Evolutionary conservation across 148 eudicot genomes (phyloP).

Genomic region (Persicaria maculosa): DNA sequence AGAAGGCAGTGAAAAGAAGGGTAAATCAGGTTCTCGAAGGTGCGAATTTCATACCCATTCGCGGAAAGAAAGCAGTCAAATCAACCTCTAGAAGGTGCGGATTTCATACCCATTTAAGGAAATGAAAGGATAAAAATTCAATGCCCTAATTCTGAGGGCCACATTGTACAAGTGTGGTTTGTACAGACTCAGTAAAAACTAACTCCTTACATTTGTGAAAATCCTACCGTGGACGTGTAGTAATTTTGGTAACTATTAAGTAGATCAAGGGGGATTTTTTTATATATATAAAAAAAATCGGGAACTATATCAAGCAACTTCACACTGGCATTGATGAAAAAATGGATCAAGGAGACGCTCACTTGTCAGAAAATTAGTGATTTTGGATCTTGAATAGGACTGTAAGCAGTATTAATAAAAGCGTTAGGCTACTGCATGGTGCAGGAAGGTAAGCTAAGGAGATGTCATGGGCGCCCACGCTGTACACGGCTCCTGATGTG

Average conservation of each 20-base stretch:
- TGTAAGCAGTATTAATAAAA: conserved; percentile 33
- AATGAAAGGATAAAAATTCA: background rate
- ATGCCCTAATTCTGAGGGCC: conserved; percentile 1
- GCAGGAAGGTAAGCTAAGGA: conserved; percentile 29
- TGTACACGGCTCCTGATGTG: conserved; percentile 32
- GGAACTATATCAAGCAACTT: conserved; percentile 3
- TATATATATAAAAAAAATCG: background rate
- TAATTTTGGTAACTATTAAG: background rate
- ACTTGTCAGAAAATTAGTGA: conserved; percentile 6
- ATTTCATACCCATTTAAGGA: background rate
- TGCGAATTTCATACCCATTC: background rate
- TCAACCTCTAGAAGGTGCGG: background rate
- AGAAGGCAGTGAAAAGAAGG: background rate
- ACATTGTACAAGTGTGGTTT: conserved; percentile 6
- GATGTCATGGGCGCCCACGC: conserved; percentile 49
- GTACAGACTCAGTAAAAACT: conserved; percentile 4
- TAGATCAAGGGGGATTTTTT: background rate
- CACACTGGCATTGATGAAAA: background rate
- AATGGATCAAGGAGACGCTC: background rate
- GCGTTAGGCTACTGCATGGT: conserved; percentile 24
- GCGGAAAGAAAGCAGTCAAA: background rate
- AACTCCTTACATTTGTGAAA: background rate
- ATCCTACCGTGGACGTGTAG: background rate
- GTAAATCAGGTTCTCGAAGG: background rate
- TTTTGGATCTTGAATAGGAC: conserved; percentile 15